Percentiles rank a stretch among this genome's conserved stretches.
phyloP scores from a whole-genome alignment of 345 rosid genomes.

The Cardiospermum halicacabum region DNA sequence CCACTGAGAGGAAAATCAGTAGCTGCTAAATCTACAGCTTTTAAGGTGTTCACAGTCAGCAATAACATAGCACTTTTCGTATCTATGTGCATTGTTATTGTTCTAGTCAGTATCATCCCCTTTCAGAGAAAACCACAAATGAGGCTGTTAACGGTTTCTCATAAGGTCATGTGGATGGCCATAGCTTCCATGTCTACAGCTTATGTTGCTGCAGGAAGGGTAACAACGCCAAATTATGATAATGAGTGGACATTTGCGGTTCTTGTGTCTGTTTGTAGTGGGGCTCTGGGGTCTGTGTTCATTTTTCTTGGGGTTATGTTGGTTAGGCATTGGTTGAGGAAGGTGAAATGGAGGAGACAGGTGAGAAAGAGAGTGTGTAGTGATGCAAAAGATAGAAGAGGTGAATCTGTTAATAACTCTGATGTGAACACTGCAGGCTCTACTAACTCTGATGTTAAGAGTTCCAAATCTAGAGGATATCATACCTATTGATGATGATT shows the following conservation, averaged over 20 bases:
- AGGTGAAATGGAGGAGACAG: conserved; percentile 15
- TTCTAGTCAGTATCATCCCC: conserved; percentile 28
- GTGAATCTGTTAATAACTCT: background rate
- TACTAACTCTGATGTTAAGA: conserved; percentile 9
- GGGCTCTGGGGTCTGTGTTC: conserved; percentile 8
- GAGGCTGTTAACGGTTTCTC: conserved; percentile 19
- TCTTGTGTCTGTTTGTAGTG: conserved; percentile 8
- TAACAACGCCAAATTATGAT: conserved; percentile 16
- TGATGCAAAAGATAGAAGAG: too few relatives aligned
- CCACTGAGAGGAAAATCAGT: conserved; percentile 17
- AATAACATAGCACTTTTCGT: conserved; percentile 37
- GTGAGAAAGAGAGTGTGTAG: background rate
- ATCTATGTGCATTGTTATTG: conserved; percentile 26
- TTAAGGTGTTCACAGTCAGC: conserved; percentile 25
- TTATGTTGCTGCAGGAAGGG: conserved; percentile 23
- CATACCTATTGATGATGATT: conserved; percentile 7
- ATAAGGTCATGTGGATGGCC: conserved; percentile 34
- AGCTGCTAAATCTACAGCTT: conserved; percentile 21
- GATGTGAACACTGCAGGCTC: background rate
- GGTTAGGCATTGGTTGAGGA: conserved; percentile 13
- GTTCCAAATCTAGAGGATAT: background rate
- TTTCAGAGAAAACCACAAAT: conserved; percentile 15
- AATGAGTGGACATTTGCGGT: conserved; percentile 18
- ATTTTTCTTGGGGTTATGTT: conserved; percentile 4
- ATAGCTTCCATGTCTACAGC: conserved; percentile 32